Conservation (phyloP, 1,284 basidiomycete genomes). For the Athelia psychrophila region DNA sequence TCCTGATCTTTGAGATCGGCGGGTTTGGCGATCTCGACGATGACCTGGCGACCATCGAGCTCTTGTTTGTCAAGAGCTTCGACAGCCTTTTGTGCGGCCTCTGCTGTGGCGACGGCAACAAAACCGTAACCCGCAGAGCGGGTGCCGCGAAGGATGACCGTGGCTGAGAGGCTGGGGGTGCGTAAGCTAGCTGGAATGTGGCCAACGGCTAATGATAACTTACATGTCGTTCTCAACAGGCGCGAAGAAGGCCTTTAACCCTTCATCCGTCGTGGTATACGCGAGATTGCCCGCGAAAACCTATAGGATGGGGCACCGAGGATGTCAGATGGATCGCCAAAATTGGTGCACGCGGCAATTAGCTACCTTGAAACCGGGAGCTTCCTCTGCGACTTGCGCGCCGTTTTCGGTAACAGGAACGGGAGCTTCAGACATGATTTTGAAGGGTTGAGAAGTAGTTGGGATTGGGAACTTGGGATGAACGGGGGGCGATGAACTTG, state of each 20-base stretch:
- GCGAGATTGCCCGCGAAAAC: conserved; percentile 88
- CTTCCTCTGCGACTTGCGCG: conserved; percentile 71
- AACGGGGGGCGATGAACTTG: conserved; percentile 48
- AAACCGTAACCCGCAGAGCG: conserved; percentile 92
- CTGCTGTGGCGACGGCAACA: conserved; percentile 76
- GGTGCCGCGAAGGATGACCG: conserved; percentile 78
- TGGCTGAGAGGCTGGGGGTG: conserved; percentile 58
- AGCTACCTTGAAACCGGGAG: conserved; percentile 70
- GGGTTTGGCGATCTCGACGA: conserved; percentile 89
- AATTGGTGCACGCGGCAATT: conserved; percentile 6
- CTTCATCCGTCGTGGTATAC: conserved; percentile 85
- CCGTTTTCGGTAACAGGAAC: conserved; percentile 75
- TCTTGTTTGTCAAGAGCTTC: conserved; percentile 84
- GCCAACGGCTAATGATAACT: conserved; percentile 40
- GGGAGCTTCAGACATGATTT: conserved; percentile 83
- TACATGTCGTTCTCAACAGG: conserved; percentile 81
- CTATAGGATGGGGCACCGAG: conserved; percentile 35
- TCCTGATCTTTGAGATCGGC: conserved; percentile 82
- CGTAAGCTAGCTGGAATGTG: conserved; percentile 16
- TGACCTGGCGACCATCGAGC: conserved; percentile 83
- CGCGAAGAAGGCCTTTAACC: conserved; percentile 86
- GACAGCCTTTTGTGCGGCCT: conserved; percentile 85
- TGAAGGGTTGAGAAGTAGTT: conserved; percentile 49
- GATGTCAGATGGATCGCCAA: conserved; percentile 13
- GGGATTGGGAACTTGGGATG: conserved; percentile 48